A percentile compares a stretch with the other conserved stretches of the same genome.
phyloP scores from a whole-genome alignment of 2,329 filamentous ascomycete species.

The Tympanopsis confertula region DNA sequence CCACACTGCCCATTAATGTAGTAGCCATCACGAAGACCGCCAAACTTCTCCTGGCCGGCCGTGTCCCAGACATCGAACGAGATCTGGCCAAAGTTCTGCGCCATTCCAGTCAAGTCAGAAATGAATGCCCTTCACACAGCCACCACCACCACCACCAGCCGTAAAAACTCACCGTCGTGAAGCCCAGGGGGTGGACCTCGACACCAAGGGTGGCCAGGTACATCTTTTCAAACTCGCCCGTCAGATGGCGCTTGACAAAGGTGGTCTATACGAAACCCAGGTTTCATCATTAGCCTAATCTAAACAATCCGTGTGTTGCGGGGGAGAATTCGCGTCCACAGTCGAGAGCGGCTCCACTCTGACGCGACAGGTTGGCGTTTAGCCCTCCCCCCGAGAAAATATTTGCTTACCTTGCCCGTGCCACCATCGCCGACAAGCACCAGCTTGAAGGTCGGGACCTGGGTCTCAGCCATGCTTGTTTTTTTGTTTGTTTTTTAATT shows the following conservation, averaged over 20 bases:
- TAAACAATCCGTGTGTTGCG: too few species aligned
- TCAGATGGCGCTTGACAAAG: slow-evolving; percentile 99
- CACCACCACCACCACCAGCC: too few species aligned
- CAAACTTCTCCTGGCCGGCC: slow-evolving; percentile 98
- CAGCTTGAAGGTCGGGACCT: slow-evolving; percentile 89
- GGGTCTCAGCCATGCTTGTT: slow-evolving; percentile 49
- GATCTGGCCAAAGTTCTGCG: slow-evolving; percentile 80
- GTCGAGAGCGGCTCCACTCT: too few species aligned
- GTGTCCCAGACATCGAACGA: slow-evolving; percentile 99
- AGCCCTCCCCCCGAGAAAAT: too few species aligned
- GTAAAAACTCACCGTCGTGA: slow-evolving; percentile 86
- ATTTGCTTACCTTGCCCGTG: slow-evolving; percentile 97
- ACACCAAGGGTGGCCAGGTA: slow-evolving; percentile 99
- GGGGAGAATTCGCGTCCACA: too few species aligned
- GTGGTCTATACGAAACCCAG: slow-evolving; percentile 61
- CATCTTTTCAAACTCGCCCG: slow-evolving; percentile 99
- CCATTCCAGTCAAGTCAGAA: slow-evolving; percentile 12
- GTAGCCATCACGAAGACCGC: slow-evolving; percentile 97
- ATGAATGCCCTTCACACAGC: slow-evolving; percentile 4
- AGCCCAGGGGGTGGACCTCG: slow-evolving; percentile 95
- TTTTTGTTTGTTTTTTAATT: slow-evolving; percentile 2
- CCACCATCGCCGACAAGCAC: slow-evolving; percentile 98
- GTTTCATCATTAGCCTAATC: not conserved
- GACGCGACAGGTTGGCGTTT: too few species aligned
- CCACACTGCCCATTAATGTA: slow-evolving; percentile 99